Conservation (phyloP, 371 early-diverging fungal genomes). For the Mortierella sp. region DNA sequence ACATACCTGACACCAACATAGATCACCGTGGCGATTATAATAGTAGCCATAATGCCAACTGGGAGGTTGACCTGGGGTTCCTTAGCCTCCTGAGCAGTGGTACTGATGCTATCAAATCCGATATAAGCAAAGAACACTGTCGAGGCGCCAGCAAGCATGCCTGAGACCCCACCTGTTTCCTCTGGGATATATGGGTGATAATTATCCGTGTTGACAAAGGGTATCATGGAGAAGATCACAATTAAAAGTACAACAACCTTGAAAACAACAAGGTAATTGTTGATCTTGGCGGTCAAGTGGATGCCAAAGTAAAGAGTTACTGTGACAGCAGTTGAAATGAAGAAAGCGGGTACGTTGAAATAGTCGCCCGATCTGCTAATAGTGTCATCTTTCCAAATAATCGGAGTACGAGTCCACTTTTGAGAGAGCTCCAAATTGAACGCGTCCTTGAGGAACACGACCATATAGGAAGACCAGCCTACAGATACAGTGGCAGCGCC, state of each 20-base stretch:
- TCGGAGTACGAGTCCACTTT: slow-evolving; percentile 71
- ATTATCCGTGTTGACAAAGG: slow-evolving; percentile 76
- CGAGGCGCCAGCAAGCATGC: slow-evolving; percentile 82
- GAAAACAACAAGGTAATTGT: slow-evolving; percentile 75
- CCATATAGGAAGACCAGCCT: slow-evolving; percentile 86
- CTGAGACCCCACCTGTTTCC: slow-evolving; percentile 70
- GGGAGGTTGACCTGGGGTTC: slow-evolving; percentile 89
- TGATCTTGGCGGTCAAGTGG: slow-evolving; percentile 78
- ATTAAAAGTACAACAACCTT: slow-evolving; percentile 84
- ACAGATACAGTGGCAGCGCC: slow-evolving; percentile 78
- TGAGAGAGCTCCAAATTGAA: slow-evolving; percentile 63
- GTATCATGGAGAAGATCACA: slow-evolving; percentile 78
- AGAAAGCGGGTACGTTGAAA: slow-evolving; percentile 82
- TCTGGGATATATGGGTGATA: slow-evolving; percentile 88
- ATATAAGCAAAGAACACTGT: slow-evolving; percentile 90
- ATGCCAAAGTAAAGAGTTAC: slow-evolving; percentile 79
- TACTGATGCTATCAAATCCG: slow-evolving; percentile 92
- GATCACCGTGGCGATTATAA: slow-evolving; percentile 79
- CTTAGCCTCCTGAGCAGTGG: slow-evolving; percentile 87
- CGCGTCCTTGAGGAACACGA: slow-evolving; percentile 74
- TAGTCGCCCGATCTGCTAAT: slow-evolving; percentile 66
- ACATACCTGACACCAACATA: slow-evolving; percentile 78
- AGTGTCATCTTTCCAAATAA: slow-evolving; percentile 64
- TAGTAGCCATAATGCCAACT: slow-evolving; percentile 88
- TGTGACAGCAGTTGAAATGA: slow-evolving; percentile 72